Base-by-base conservation (phyloP, 805 yeast genomes). In the Clavispora carvajalis region DNA sequence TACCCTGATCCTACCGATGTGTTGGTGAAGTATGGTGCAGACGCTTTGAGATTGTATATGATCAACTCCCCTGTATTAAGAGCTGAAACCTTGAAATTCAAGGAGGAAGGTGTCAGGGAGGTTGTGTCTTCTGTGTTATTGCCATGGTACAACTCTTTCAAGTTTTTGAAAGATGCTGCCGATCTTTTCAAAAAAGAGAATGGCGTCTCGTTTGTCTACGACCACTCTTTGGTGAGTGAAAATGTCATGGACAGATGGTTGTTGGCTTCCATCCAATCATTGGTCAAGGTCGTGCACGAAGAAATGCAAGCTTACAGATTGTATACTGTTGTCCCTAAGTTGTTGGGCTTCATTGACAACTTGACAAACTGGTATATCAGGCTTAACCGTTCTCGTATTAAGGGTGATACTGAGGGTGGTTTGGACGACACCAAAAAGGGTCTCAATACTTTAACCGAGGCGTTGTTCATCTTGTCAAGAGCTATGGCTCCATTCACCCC, bases 401-500 rank as follows among this genome's bases (percentile, higher is more conserved):
- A 93, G 82, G 98, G 98, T 62, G 62, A 61, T 49, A 46, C 69
- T 23, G 93, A 84, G 59, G 82, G 77, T 45, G 96, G 95, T 45
- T 66, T 78, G 38, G 83, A 80, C 41, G 99, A 93, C 60, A 84
- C 96, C 55, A 64, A 80, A 53, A 77, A 77, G 56, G 96, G 96
- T 36, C 76, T 93, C 57, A 93, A 93, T 69, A 85, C 97, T 18
- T 73, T 93, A 64, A 81, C 90, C 42, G 96, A 89, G 62, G 95
- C 93, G 24, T 73, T 90, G 54, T 85, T 85, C 63, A 87, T 88
- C 34, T 80, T 93, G 58, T 83, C 80, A 38, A 81, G 97, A 62
- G 95, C 96, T 36, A 91, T 93, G 97, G 98, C 98, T 43, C 99
- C 99, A 51, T 93, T 93, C 71, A 90, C 98, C 39, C 99, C 99